Evolutionary conservation across 345 rosid genomes (phyloP).

Genomic region (Citrus reticulata): DNA sequence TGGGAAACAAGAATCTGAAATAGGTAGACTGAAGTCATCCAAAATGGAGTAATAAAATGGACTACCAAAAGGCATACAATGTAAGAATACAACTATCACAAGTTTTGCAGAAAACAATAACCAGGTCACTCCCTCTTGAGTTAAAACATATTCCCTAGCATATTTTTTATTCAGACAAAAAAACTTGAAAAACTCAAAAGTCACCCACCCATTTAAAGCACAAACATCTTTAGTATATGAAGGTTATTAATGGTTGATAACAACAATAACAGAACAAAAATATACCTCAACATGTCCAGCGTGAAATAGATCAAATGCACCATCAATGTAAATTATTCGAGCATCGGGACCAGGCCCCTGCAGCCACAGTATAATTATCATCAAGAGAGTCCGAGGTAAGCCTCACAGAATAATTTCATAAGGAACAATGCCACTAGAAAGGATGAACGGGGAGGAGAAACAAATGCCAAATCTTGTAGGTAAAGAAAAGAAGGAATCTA

Average conservation of each 20-base stretch:
- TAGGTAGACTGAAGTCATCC: not conserved
- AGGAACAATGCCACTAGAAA: not conserved
- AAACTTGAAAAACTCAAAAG: not conserved
- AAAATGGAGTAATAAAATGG: not conserved
- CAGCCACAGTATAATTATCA: slow-evolving; percentile 13
- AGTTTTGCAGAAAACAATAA: not conserved
- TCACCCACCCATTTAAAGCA: not conserved
- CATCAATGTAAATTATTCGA: slow-evolving; percentile 67
- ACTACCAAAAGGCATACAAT: not conserved
- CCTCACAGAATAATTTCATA: not conserved
- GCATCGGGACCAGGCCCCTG: slow-evolving; percentile 73
- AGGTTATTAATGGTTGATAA: not conserved
- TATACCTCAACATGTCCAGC: slow-evolving; percentile 85
- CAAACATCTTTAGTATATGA: not conserved
- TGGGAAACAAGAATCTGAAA: not conserved
- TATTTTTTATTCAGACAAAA: not conserved
- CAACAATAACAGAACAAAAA: not conserved
- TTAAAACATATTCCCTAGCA: not conserved
- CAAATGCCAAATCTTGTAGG: not conserved
- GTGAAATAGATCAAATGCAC: slow-evolving; percentile 83
- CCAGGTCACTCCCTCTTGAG: not conserved
- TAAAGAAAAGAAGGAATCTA: not conserved
- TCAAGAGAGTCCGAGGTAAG: not conserved
- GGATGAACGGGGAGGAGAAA: not conserved
- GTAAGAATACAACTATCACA: not conserved